phyloP scores from a whole-genome alignment of 1,284 basidiomycete genomes.

The Cryptococcus floricola region DNA sequence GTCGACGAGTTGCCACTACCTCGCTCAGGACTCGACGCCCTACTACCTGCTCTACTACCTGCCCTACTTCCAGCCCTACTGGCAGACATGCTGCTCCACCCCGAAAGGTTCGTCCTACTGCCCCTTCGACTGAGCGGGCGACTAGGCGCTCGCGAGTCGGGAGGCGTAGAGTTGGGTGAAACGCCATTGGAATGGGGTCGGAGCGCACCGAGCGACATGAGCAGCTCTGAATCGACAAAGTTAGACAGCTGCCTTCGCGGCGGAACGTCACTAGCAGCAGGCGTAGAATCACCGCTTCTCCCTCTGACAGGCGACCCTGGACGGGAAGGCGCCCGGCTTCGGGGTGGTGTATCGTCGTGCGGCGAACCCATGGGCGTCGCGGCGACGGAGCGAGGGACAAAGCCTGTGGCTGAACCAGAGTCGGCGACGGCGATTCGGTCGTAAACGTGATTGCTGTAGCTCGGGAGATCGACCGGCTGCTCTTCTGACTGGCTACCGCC shows the following conservation, averaged over 20 bases:
- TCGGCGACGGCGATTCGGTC: constrained; percentile 81
- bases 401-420: constrained; percentile 47
- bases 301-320: constrained; percentile 36
- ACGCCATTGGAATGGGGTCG: constrained; percentile 26
- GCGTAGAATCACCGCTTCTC: constrained; percentile 10
- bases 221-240: constrained; percentile 75
- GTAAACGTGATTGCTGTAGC: constrained; percentile 79
- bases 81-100: constrained; percentile 29
- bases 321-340: constrained; percentile 41
- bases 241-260: constrained; percentile 57
- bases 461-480: constrained; percentile 71
- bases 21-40: constrained; percentile 50
- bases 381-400: constrained; percentile 24
- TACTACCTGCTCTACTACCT: constrained; percentile 53
- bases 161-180: constrained; percentile 42
- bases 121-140: constrained; percentile 44
- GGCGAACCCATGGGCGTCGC: constrained; percentile 26
- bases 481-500: constrained; percentile 54
- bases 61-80: constrained; percentile 46
- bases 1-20: constrained; percentile 7
- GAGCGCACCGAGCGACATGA: constrained; percentile 59
- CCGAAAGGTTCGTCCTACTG: constrained; percentile 22
- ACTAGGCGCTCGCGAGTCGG: constrained; percentile 38
- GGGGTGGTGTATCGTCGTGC: constrained; percentile 31
- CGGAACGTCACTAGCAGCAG: constrained; percentile 34